Evolutionary conservation across 441 rosid species (phyloP).

Genomic region (Macaranga tanarius): DNA sequence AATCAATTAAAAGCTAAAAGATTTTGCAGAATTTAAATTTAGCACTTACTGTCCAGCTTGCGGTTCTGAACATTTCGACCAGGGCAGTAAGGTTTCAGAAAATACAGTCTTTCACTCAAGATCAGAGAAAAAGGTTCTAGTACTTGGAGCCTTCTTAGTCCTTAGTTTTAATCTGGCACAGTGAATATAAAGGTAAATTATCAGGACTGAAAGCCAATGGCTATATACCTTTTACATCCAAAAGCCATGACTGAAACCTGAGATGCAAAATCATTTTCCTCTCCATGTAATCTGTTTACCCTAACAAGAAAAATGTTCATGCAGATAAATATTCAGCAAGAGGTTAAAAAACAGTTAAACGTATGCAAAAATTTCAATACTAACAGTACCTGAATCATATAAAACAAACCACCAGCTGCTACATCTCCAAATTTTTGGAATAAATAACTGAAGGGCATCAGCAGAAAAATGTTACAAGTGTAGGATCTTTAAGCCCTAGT

Average conservation of each 20-base stretch:
- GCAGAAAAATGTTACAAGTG: neutral
- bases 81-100: neutral
- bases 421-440: neutral
- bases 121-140: neutral
- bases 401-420: neutral
- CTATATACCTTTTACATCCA: conserved; percentile 9
- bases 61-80: neutral
- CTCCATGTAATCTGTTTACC: neutral
- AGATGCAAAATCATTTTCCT: neutral
- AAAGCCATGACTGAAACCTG: neutral
- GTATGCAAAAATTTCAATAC: conserved; percentile 8
- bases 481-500: neutral
- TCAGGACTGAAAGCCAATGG: conserved; percentile 1
- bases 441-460: conserved; percentile 8
- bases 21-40: neutral
- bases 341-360: neutral
- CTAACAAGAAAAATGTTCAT: conserved; percentile 7
- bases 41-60: neutral
- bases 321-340: neutral
- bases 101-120: neutral
- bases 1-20: neutral
- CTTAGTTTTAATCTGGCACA: neutral
- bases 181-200: neutral
- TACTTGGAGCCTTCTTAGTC: neutral
- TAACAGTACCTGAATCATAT: conserved; percentile 9